phyloP scores from a whole-genome alignment of 768 basidiomycete genomes.

The Lentinula detonsa region DNA sequence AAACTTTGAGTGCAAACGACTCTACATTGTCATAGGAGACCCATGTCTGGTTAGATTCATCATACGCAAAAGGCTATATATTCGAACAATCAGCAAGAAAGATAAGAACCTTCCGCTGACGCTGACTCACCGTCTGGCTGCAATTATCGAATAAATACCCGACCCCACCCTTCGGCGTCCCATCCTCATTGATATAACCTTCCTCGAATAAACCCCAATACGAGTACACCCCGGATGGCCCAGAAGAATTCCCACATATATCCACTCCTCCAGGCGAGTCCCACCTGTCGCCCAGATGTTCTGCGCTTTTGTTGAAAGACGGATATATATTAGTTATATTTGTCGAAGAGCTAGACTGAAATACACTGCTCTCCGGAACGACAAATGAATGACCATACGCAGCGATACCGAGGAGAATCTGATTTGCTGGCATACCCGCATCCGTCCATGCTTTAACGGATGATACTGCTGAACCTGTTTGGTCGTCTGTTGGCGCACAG shows the following conservation, averaged over 20 bases:
- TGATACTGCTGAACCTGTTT: slow-evolving; percentile 69
- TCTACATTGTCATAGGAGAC: slow-evolving; percentile 61
- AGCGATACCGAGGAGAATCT: slow-evolving; percentile 80
- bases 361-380: slow-evolving; percentile 25
- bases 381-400: slow-evolving; percentile 80
- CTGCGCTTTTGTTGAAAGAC: slow-evolving; percentile 35
- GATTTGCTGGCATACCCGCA: slow-evolving; percentile 68
- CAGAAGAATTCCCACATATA: slow-evolving; percentile 46
- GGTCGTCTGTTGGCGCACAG: slow-evolving; percentile 55
- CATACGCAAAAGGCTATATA: slow-evolving; percentile 63
- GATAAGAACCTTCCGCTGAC: slow-evolving; percentile 5
- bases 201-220: slow-evolving; percentile 57
- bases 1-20: slow-evolving; percentile 38
- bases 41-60: slow-evolving; percentile 43
- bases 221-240: slow-evolving; percentile 51
- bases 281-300: slow-evolving; percentile 53
- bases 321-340: slow-evolving; percentile 30
- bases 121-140: slow-evolving; percentile 59
- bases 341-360: slow-evolving; percentile 15
- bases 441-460: slow-evolving; percentile 68
- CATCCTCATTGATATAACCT: slow-evolving; percentile 47
- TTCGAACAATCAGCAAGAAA: not conserved
- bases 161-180: slow-evolving; percentile 37
- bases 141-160: slow-evolving; percentile 54
- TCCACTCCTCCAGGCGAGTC: slow-evolving; percentile 33